phyloP scores from a whole-genome alignment of 495 filamentous ascomycete genomes.

The Apiosordaria backusii region DNA sequence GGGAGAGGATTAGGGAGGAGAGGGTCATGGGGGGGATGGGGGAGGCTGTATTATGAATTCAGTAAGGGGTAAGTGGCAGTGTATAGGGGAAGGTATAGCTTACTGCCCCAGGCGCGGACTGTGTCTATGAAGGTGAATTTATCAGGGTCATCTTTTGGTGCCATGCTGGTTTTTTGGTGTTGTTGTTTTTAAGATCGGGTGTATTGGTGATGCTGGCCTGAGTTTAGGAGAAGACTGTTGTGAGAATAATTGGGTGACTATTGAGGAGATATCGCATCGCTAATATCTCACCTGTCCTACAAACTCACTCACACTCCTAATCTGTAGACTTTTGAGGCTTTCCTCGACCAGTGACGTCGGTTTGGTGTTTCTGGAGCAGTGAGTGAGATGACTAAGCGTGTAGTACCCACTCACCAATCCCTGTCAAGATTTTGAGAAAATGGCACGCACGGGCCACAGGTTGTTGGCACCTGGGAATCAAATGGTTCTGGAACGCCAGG shows the following conservation, averaged over 20 bases:
- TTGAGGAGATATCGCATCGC: too few relatives aligned
- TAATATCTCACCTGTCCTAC: too few relatives aligned
- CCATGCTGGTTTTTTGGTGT: too few relatives aligned
- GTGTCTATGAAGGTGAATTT: conserved; percentile 42
- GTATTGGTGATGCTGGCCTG: too few relatives aligned
- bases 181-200: too few relatives aligned
- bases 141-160: neutral
- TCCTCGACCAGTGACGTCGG: neutral
- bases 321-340: neutral
- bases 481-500: neutral
- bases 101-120: conserved; percentile 70
- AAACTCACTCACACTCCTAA: neutral
- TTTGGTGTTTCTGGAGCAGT: neutral
- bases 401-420: neutral
- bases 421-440: neutral
- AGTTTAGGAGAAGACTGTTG: too few relatives aligned
- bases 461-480: neutral
- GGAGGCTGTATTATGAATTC: conserved; percentile 54
- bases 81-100: conserved; percentile 29
- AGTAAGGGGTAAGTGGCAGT: conserved; percentile 4
- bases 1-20: conserved; percentile 73
- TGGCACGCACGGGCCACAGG: neutral
- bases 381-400: neutral
- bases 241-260: too few relatives aligned
- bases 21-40: conserved; percentile 74